Percentiles rank a stretch among this genome's conserved stretches.
These are phyloP conservation scores for Leucoagaricus sp. DNA, from an alignment of 1,284 basidiomycete species.

Conservation along the genomic window DNA sequence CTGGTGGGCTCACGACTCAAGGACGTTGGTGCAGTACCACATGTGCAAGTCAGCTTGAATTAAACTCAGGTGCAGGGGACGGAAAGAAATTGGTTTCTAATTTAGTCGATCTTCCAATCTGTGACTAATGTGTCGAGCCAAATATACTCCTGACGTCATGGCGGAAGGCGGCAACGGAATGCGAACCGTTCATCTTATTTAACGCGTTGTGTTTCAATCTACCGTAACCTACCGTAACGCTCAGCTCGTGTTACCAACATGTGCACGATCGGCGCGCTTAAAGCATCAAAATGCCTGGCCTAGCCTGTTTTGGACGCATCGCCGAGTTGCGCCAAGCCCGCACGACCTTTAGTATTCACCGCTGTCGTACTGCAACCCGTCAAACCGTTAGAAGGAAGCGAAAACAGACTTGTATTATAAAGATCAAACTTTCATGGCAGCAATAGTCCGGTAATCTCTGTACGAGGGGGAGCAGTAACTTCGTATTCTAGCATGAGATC, in stretches of 20 bases:
- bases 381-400: not conserved
- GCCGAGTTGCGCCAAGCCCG: not conserved
- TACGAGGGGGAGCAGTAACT: conserved; percentile 23
- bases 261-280: too few species aligned
- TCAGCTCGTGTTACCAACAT: not conserved
- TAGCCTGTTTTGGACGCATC: too few species aligned
- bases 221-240: not conserved
- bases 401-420: too few species aligned
- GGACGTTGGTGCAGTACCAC: too few species aligned
- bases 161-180: not conserved
- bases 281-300: not conserved
- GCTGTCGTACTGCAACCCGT: not conserved
- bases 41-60: too few species aligned
- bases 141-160: conserved; percentile 12
- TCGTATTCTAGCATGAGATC: conserved; percentile 34
- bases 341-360: too few species aligned
- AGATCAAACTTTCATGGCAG: too few species aligned
- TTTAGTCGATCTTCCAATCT: not conserved
- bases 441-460: not conserved
- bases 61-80: too few species aligned
- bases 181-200: not conserved
- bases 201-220: not conserved
- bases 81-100: conserved; percentile 3
- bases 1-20: too few species aligned
- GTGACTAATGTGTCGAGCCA: not conserved